A percentile compares a stretch with the other conserved stretches of the same genome.
Conservation (phyloP, 805 yeast genomes). For the Sugiyamaella mastotermitis region DNA sequence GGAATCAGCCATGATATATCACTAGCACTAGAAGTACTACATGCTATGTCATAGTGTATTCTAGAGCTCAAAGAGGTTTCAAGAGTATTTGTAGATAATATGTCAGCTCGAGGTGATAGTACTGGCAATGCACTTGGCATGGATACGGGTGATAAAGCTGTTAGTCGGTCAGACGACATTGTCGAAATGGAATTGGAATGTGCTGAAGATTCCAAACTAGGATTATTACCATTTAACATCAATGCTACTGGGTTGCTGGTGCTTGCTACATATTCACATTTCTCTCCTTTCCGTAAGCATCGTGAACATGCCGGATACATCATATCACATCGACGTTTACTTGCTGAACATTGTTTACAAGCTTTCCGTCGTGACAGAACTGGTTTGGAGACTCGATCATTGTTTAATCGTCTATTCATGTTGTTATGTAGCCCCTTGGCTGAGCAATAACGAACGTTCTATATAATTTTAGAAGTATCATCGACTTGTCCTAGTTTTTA, state of each 20-base stretch:
- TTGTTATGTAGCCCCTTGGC: too few species aligned
- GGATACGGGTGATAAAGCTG: too few species aligned
- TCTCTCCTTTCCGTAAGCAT: conserved; percentile 16
- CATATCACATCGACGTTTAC: conserved; percentile 20
- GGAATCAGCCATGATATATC: too few species aligned
- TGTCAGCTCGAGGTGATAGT: neutral
- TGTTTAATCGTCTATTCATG: too few species aligned
- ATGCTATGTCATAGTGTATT: neutral
- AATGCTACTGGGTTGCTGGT: conserved; percentile 10
- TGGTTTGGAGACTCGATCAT: too few species aligned
- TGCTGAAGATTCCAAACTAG: neutral
- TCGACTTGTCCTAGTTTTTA: too few species aligned
- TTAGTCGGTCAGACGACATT: too few species aligned
- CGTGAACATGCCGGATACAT: conserved; percentile 21
- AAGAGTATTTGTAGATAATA: neutral
- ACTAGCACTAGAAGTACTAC: too few species aligned
- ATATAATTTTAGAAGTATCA: too few species aligned
- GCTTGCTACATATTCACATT: conserved; percentile 12
- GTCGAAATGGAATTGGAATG: too few species aligned
- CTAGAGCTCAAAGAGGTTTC: neutral
- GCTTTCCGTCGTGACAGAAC: conserved; percentile 17
- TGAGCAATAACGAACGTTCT: too few species aligned
- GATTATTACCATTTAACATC: neutral
- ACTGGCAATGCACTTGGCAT: too few species aligned
- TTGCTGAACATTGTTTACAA: conserved; percentile 18